Conservation (phyloP, 2,329 filamentous ascomycete species). For the Fonsecaea pugnacius region DNA sequence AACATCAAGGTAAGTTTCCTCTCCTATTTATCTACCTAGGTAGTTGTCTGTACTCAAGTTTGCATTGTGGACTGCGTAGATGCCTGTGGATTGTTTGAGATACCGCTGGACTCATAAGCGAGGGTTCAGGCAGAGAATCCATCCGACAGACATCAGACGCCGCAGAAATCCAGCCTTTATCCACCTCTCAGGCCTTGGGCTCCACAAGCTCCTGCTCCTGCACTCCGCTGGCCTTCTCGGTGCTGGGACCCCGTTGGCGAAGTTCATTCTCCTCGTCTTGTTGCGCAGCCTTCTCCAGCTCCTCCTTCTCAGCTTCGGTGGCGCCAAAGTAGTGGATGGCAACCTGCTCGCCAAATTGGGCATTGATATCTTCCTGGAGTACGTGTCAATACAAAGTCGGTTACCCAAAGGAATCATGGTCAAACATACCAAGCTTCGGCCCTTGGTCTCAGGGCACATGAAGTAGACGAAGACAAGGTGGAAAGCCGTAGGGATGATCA, state of each 20-base stretch:
- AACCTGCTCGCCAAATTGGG: slow-evolving; percentile 44
- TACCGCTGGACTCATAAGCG: neutral
- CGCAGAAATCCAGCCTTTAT: neutral
- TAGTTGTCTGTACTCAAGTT: neutral
- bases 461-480: slow-evolving; percentile 44
- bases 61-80: neutral
- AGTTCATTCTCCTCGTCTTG: slow-evolving; percentile 25
- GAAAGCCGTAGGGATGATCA: slow-evolving; percentile 42
- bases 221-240: slow-evolving; percentile 15
- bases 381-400: neutral
- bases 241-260: neutral
- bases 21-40: neutral
- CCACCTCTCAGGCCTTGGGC: neutral
- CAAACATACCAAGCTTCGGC: slow-evolving; percentile 37
- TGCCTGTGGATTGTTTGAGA: neutral
- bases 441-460: slow-evolving; percentile 46
- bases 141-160: neutral
- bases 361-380: slow-evolving; percentile 43
- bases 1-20: neutral
- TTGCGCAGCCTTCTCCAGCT: slow-evolving; percentile 33
- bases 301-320: slow-evolving; percentile 39
- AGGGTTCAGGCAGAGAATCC: neutral
- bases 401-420: neutral
- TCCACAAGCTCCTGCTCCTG: slow-evolving; percentile 18
- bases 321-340: slow-evolving; percentile 39